These are phyloP conservation scores for Luffa acutangula DNA, from an alignment of 306 rosid genomes.

Conservation along the genomic window DNA sequence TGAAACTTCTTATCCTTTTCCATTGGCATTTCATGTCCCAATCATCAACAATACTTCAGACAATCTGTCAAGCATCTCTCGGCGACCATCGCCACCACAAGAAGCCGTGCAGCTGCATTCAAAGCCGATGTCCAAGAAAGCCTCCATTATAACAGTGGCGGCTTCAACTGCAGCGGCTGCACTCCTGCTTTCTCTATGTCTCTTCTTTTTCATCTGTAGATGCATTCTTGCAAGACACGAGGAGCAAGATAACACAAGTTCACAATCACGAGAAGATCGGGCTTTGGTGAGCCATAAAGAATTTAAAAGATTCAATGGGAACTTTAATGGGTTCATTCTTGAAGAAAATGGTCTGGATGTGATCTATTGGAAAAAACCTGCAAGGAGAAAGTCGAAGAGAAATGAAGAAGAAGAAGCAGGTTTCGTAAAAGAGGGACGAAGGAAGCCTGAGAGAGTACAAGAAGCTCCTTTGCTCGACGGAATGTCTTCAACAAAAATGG, in stretches of 20 bases:
- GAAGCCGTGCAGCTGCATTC: neutral
- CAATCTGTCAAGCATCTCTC: neutral
- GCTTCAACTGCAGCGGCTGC: conserved; percentile 35
- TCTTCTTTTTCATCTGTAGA: conserved; percentile 20
- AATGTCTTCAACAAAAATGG: conserved; percentile 37
- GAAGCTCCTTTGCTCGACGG: conserved; percentile 45
- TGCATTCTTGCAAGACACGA: conserved; percentile 19
- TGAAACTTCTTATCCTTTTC: conserved; percentile 39
- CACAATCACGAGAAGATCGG: conserved; percentile 13
- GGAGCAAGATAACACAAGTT: neutral
- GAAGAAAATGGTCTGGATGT: conserved; percentile 72
- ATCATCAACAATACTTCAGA: conserved; percentile 1
- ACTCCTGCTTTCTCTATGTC: conserved; percentile 24
- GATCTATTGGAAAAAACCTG: conserved; percentile 49
- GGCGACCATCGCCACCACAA: neutral
- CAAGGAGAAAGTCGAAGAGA: conserved; percentile 17
- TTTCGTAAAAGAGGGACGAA: conserved; percentile 9
- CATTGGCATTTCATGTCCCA: conserved; percentile 1
- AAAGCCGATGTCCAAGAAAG: conserved; percentile 25
- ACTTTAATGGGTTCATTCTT: conserved; percentile 41
- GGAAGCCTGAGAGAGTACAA: conserved; percentile 19
- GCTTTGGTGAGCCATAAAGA: conserved; percentile 27
- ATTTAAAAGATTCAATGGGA: conserved; percentile 31
- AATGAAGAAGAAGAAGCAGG: conserved; percentile 1
- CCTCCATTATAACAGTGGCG: conserved; percentile 23